Evolutionary conservation across 1,284 basidiomycete genomes (phyloP).

Genomic region (Caloboletus firmus): DNA sequence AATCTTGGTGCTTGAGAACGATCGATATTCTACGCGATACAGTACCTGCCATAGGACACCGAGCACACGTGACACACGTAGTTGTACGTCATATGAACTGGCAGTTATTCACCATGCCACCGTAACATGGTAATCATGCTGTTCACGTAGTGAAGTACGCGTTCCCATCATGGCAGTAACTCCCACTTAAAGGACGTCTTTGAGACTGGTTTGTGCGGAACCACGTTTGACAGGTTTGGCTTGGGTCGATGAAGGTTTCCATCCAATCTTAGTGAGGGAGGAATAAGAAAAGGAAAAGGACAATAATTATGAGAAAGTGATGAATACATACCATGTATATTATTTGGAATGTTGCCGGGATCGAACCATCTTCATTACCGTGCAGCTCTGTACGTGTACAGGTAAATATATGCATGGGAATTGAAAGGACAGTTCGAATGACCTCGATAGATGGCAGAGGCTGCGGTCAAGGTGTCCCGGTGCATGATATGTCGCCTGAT

Average conservation of each 20-base stretch:
- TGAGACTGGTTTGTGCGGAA: constrained; percentile 77
- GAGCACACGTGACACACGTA: not conserved
- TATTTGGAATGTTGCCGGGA: constrained; percentile 95
- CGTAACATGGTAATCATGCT: too few relatives aligned
- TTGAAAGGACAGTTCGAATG: not conserved
- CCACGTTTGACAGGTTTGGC: constrained; percentile 86
- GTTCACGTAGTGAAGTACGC: not conserved
- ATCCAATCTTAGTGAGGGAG: constrained; percentile 79
- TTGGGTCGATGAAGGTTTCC: constrained; percentile 88
- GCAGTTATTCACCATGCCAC: not conserved
- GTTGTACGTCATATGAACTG: not conserved
- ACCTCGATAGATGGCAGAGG: constrained; percentile 94
- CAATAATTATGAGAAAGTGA: not conserved
- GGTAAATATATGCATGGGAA: constrained; percentile 6
- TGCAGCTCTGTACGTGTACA: constrained; percentile 64
- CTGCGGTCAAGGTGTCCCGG: constrained; percentile 88
- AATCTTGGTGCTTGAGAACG: not conserved
- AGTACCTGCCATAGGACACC: not conserved
- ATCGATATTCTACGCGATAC: not conserved
- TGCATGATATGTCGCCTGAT: constrained; percentile 67
- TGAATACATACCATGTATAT: constrained; percentile 79
- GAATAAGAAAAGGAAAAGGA: not conserved
- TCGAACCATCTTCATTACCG: constrained; percentile 76
- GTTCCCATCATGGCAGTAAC: not conserved
- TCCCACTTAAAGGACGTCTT: constrained; percentile 65